These are phyloP conservation scores for Fraxinus baroniana DNA, from an alignment of 305 asterid genomes.

Conservation along the genomic window DNA sequence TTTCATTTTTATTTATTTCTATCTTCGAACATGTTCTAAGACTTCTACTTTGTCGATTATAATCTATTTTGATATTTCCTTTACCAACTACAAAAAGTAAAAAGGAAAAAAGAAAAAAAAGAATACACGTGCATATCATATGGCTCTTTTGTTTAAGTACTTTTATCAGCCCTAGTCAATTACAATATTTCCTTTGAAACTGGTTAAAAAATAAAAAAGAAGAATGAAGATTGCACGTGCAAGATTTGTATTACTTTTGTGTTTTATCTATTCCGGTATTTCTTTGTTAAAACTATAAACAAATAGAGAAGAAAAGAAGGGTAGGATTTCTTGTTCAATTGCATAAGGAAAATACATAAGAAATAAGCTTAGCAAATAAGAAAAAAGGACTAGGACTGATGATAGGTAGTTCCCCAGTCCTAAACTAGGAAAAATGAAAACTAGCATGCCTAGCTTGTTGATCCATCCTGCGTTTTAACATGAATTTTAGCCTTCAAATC, in stretches of 20 bases:
- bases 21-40: too few species aligned
- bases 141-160: too few species aligned
- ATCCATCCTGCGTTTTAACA: background rate
- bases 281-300: too few species aligned
- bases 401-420: background rate
- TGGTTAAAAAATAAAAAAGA: background rate
- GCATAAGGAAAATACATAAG: background rate
- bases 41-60: too few species aligned
- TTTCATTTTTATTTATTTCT: too few species aligned
- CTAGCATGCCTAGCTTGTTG: background rate
- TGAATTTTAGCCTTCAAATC: slow-evolving; percentile 44
- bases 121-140: too few species aligned
- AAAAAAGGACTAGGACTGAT: background rate
- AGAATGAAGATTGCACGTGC: background rate
- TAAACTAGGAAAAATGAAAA: background rate
- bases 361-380: background rate
- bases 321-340: background rate
- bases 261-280: background rate
- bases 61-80: background rate
- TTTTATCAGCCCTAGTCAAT: too few species aligned
- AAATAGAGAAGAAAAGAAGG: background rate
- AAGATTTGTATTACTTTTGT: background rate
- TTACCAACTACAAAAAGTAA: background rate
- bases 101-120: too few species aligned
- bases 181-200: too few species aligned